Percentiles rank a stretch among this genome's conserved stretches.
Conservation (phyloP, 345 rosid species). For the Capsella bursapastoris region DNA sequence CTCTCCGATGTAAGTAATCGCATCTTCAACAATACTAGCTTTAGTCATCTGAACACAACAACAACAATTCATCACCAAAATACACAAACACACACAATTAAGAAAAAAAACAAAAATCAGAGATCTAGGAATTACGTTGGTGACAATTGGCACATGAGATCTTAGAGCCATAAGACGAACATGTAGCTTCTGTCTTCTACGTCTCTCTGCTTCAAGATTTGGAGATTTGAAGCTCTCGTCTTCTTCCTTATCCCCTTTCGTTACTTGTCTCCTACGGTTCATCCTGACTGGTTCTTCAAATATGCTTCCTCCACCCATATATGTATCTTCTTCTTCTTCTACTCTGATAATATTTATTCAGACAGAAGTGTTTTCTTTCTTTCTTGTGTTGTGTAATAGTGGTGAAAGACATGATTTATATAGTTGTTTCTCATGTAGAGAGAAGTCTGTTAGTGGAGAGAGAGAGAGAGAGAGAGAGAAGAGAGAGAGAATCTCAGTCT, state of each 20-base stretch:
- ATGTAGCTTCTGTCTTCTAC: slow-evolving; percentile 77
- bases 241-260: slow-evolving; percentile 28
- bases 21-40: slow-evolving; percentile 81
- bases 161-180: slow-evolving; percentile 72
- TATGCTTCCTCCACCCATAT: slow-evolving; percentile 21
- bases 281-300: slow-evolving; percentile 29
- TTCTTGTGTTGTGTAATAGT: slow-evolving; percentile 24
- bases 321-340: neutral
- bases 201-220: slow-evolving; percentile 84
- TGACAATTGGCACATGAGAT: slow-evolving; percentile 82
- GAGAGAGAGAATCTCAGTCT: slow-evolving; percentile 42
- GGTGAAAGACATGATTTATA: slow-evolving; percentile 35
- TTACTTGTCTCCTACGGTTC: slow-evolving; percentile 53
- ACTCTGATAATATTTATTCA: neutral
- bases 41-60: slow-evolving; percentile 66
- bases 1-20: slow-evolving; percentile 73
- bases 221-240: slow-evolving; percentile 56
- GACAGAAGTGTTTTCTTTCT: neutral
- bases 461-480: slow-evolving; percentile 25
- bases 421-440: slow-evolving; percentile 46
- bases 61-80: neutral
- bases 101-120: neutral
- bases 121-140: slow-evolving; percentile 55
- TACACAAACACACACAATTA: neutral
- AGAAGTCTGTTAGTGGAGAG: slow-evolving; percentile 31